Conservation (phyloP, 2,329 filamentous ascomycete species). For the Ceratocystis harringtonii region DNA sequence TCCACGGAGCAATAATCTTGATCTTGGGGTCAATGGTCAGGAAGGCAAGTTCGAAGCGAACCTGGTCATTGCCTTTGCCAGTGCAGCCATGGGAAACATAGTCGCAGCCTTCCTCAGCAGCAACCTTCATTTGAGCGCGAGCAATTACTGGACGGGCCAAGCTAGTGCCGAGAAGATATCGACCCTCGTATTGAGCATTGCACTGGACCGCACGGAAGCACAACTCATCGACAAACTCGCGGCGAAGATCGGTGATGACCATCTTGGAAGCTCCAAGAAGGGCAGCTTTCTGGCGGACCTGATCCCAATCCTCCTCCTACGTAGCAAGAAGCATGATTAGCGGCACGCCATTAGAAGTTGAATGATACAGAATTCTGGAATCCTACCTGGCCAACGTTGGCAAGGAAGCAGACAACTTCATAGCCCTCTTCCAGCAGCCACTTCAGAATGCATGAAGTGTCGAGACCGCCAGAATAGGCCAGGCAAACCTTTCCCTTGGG, state of each 20-base stretch:
- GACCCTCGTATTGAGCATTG: constrained; percentile 47
- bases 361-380: too few species aligned
- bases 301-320: constrained; percentile 21
- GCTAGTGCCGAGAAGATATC: constrained; percentile 32
- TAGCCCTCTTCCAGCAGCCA: constrained; percentile 25
- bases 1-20: constrained; percentile 63
- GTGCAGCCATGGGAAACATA: constrained; percentile 33
- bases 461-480: constrained; percentile 24
- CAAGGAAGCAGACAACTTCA: constrained; percentile 30
- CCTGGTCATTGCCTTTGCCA: constrained; percentile 37
- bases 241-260: constrained; percentile 44
- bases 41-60: constrained; percentile 28
- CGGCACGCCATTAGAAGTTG: neutral
- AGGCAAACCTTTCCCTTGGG: constrained; percentile 17
- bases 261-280: constrained; percentile 28
- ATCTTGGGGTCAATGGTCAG: constrained; percentile 44
- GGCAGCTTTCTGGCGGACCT: constrained; percentile 29
- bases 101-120: constrained; percentile 24
- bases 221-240: constrained; percentile 60
- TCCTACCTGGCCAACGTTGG: constrained; percentile 49
- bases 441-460: constrained; percentile 30
- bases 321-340: neutral
- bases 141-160: constrained; percentile 52
- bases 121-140: constrained; percentile 39
- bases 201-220: constrained; percentile 63